Base-by-base conservation (phyloP, 495 filamentous ascomycete species). In the Hypoxylon lienhwacheense region DNA sequence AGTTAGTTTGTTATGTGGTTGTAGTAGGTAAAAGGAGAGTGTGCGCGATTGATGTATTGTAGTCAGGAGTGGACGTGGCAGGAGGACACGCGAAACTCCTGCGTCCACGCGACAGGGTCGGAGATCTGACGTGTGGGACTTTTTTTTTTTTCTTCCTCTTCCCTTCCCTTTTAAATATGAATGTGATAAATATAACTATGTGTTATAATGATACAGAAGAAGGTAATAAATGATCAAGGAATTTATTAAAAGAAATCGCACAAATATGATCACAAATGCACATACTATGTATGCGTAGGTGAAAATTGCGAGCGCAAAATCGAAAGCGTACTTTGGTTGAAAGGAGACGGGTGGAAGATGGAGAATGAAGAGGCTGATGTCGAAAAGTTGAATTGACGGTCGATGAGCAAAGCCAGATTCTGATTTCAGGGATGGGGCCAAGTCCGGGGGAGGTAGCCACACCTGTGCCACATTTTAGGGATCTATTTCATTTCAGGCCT, bases 51-150 rank as follows among this genome's bases (percentile, higher is more conserved):
- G 56, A 55, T 52, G 47, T 40, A 26, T 37, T 32, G 55, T 26
- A 31, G 42, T 55, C 28, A 47, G 31, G 26, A 33, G 34, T 37
- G 32, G 21, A 36, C 16, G 59, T 36, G 47, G 39, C 5, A 47
- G 54, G 44, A 57, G 52, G 65, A 43, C 52, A 67, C 65, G 65
- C 65, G 65, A 67, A 65, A 67, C 56, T 52, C 49, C 53, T 63
- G 55, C 53, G 55, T 69, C 52, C 70, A 72, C 70, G 70, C 70
- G 68, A 66, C 68, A 63, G 59, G 57, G 63, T 61, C 58, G 55
- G 59, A 61, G 63, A 61, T 66, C 63, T 62, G 61, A 64, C 64
- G 64, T 72, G 61, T 66, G 62, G 58, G 65, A 67, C 64, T 58
- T 58, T 50, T n/a, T n/a, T n/a, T n/a, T n/a, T n/a, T n/a, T n/a